Base-by-base conservation (phyloP, 1,139 yeast species). In the Diutina neorugosa region DNA sequence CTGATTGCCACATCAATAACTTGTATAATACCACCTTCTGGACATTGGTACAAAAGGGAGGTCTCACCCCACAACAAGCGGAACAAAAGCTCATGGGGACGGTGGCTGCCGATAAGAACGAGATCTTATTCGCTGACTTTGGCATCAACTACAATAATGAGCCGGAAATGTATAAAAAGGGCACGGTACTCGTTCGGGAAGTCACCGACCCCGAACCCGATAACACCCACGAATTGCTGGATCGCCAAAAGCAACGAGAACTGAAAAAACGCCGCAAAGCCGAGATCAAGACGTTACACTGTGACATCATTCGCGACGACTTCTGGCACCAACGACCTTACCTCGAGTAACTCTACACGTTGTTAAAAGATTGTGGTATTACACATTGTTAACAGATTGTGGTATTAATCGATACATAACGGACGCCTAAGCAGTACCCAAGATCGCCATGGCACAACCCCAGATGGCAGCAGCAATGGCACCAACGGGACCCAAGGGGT, bases 1-100 rank as follows among this genome's bases (percentile, higher is more conserved):
- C 86, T 1, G 99, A 93, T 64, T 93, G 98, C 55, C 98, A 93
- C 67, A 93, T 93, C 54, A 93, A 93, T 65, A 93, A 93, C 64
- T 69, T 94, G 57, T 94, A 91, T 71, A 93, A 93, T 63, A 94
- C 99, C 0, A 73, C 90, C 0, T 94, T 93, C 64, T 93, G 99
- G 99, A 75, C 82, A 7, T 73, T 94, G 61, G 94, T 93, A 0
- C 65, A 72, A 34, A 73, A 77, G 56, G 93, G 95, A n/a, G 82
- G 81, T 0, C 56, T 85, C 66, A 77, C 85, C 0, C 82, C 95
- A 0, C 78, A 80, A 56, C 91, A 87, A 46, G 93, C 97, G 0
- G 96, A 93, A 61, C 75, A 81, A 53, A 71, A 69, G 58, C 72
- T 91, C 25, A 76, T 77, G 53, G 91, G 96, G 0, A 88, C 98